phyloP scores from a whole-genome alignment of 2,329 filamentous ascomycete species.

The Venturia carpophila region DNA sequence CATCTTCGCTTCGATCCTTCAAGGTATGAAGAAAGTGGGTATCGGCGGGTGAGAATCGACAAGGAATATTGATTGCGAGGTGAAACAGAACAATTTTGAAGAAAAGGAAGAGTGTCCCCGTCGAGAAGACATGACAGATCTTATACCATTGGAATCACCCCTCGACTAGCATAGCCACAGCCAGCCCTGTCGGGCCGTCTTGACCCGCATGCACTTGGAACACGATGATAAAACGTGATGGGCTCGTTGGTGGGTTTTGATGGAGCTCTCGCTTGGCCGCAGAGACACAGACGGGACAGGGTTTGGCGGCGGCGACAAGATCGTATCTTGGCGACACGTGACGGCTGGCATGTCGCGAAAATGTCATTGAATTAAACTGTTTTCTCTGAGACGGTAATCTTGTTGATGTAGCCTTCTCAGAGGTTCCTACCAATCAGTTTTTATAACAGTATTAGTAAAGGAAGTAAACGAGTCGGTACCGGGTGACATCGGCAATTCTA shows the following conservation, averaged over 20 bases:
- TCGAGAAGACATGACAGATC: not conserved
- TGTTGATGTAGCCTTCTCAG: too few relatives aligned
- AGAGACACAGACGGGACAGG: not conserved
- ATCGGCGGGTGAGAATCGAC: not conserved
- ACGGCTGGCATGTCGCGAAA: not conserved
- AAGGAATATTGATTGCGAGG: not conserved
- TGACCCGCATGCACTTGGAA: not conserved
- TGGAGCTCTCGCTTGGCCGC: not conserved
- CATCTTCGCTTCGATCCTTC: conserved; percentile 25
- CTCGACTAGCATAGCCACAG: conserved; percentile 3
- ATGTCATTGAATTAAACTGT: too few relatives aligned
- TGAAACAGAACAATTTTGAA: too few relatives aligned
- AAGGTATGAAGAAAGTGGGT: not conserved
- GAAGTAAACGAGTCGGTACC: too few relatives aligned
- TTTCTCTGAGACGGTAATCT: too few relatives aligned
- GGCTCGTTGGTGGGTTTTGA: conserved; percentile 4
- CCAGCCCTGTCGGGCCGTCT: not conserved
- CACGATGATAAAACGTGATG: not conserved
- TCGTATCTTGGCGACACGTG: not conserved
- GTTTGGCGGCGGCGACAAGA: not conserved
- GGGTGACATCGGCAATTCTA: too few relatives aligned
- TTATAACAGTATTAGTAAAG: too few relatives aligned
- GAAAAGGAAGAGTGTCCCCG: too few relatives aligned
- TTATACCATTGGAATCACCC: not conserved
- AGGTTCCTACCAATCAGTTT: too few relatives aligned